A percentile compares a stretch with the other conserved stretches of the same genome.
These are phyloP conservation scores for Prunus dulcis DNA, from an alignment of 306 rosid species.

Conservation along the genomic window DNA sequence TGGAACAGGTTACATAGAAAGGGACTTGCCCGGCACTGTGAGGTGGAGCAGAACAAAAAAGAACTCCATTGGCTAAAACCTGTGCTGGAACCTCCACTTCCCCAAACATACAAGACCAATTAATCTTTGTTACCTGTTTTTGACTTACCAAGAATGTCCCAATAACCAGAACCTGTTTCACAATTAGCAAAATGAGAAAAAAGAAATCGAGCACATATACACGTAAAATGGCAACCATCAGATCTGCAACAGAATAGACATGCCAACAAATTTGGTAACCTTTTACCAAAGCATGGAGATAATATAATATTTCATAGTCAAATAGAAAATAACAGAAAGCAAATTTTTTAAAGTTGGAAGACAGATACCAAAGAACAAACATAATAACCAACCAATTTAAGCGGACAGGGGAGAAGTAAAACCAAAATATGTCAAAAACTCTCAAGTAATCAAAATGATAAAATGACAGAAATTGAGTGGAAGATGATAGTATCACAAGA, in stretches of 20 bases:
- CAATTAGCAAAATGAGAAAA: constrained; percentile 17
- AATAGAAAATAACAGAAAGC: neutral
- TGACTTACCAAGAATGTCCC: constrained; percentile 63
- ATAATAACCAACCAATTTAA: neutral
- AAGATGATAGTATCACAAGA: neutral
- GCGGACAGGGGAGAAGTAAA: neutral
- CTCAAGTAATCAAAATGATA: neutral
- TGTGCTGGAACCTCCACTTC: constrained; percentile 88
- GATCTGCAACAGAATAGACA: neutral
- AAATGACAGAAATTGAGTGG: neutral
- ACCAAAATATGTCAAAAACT: neutral
- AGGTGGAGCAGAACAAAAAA: constrained; percentile 76
- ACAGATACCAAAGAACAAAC: neutral
- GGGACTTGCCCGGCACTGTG: constrained; percentile 68
- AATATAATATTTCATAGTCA: neutral
- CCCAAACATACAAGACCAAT: constrained; percentile 95
- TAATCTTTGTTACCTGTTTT: constrained; percentile 34
- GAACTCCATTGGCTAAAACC: constrained; percentile 68
- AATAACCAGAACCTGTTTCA: constrained; percentile 63
- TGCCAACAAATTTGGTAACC: neutral
- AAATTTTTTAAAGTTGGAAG: neutral
- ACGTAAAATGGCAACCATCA: neutral
- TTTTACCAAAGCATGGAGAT: neutral
- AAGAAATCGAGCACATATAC: neutral
- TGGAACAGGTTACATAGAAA: constrained; percentile 83